A percentile compares a stretch with the other conserved stretches of the same genome.
phyloP scores from a whole-genome alignment of 139 green algal species.

The Ostreobium quekettii region DNA sequence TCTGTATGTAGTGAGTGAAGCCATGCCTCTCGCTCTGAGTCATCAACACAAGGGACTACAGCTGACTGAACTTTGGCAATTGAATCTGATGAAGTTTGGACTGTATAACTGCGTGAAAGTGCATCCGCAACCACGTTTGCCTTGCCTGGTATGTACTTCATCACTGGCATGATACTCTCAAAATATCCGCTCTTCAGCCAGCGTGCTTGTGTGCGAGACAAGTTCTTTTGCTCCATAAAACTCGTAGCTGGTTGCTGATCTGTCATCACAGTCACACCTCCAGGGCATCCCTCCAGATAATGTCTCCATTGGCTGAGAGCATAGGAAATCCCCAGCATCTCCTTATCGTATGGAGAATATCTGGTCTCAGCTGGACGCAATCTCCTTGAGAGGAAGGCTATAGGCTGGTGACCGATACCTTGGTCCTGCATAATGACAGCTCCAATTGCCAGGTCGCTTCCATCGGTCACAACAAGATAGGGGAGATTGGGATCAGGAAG shows the following conservation, averaged over 20 bases:
- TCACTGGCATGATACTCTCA: neutral
- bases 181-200: slow-evolving; percentile 5
- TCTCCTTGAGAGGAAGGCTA: slow-evolving; percentile 2
- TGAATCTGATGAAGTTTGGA: neutral
- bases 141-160: slow-evolving; percentile 6
- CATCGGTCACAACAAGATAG: slow-evolving; percentile 5
- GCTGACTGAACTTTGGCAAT: slow-evolving; percentile 6
- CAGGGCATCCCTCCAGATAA: slow-evolving; percentile 5
- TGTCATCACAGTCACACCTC: slow-evolving; percentile 4
- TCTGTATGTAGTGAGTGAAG: neutral
- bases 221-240: neutral
- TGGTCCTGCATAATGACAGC: neutral
- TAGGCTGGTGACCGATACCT: neutral
- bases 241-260: neutral
- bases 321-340: neutral
- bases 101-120: neutral
- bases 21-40: slow-evolving; percentile 12
- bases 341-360: slow-evolving; percentile 12
- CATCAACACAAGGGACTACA: neutral
- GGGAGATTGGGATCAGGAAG: slow-evolving; percentile 1
- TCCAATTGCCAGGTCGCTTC: neutral
- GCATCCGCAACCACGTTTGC: slow-evolving; percentile 3
- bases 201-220: neutral
- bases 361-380: neutral
- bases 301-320: slow-evolving; percentile 10